Evolutionary conservation across 305 asterid species (phyloP).

Genomic region (Fraxinus dipetala): DNA sequence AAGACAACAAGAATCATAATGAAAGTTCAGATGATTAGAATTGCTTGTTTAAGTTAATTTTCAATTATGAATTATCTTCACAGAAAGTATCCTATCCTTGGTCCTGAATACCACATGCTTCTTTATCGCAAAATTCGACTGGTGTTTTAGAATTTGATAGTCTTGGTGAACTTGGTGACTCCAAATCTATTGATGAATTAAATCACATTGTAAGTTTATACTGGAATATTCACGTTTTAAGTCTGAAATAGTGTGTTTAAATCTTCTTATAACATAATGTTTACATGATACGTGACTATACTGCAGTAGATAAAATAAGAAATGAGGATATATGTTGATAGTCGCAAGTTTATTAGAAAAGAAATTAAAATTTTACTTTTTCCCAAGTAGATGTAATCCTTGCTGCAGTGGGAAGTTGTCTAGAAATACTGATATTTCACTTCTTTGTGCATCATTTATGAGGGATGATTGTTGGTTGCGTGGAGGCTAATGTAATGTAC

Average conservation of each 20-base stretch:
- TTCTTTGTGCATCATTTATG: not conserved
- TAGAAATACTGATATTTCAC: not conserved
- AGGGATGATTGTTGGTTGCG: not conserved
- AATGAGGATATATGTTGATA: not conserved
- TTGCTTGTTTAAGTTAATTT: not conserved
- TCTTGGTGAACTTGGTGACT: not conserved
- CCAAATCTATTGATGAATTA: not conserved
- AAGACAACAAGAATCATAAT: not conserved
- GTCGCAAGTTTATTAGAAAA: not conserved
- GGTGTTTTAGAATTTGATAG: not conserved
- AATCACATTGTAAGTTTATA: not conserved
- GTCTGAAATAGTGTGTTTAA: not conserved
- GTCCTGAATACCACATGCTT: not conserved
- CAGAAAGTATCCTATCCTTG: not conserved
- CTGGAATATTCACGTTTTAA: not conserved
- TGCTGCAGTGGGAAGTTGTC: not conserved
- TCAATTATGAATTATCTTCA: not conserved
- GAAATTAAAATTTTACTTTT: not conserved
- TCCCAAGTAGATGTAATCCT: not conserved
- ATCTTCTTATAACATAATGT: not conserved
- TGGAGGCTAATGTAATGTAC: not conserved
- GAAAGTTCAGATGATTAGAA: not conserved
- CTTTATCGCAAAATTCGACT: not conserved
- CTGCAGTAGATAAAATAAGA: not conserved
- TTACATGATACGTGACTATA: not conserved